Evolutionary conservation across 1,284 basidiomycete species (phyloP), one percentile per base, ranked within the genome.

Genomic region (Inonotus obliquus): DNA sequence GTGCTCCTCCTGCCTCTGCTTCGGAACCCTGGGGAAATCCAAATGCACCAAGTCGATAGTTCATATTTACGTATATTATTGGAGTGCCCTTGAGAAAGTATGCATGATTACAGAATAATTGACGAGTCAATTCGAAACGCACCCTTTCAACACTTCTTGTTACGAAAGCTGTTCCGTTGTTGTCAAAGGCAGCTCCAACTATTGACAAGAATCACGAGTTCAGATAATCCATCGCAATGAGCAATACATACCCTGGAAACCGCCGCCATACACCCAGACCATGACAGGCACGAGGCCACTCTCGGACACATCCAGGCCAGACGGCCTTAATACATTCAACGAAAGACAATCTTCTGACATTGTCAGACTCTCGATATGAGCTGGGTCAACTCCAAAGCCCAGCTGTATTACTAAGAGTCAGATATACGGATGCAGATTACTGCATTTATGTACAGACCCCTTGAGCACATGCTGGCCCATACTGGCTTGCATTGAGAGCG

Each of bases 381-480:
- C 9, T 6, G 38, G n/a, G 32, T 29, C 13, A 3, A 19, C 19
- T n/a, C 54, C 54, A 13, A 44, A n/a, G 3, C 38, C 38, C 23
- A 13, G n/a, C 32, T 1, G 29, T 21, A 29, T n/a, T 44, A 21
- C 4, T n/a, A 44, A 17, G 17, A n/a, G 17, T 6, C n/a, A 9
- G 2, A 39, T 21, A 14, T 23, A 41, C 41, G 17, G 14, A 74
- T n/a, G n/a, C n/a, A n/a, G n/a, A n/a, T n/a, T n/a, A n/a, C n/a
- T n/a, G n/a, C n/a, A n/a, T n/a, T n/a, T n/a, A n/a, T n/a, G n/a
- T n/a, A n/a, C n/a, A n/a, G n/a, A n/a, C n/a, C n/a, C n/a, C n/a
- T 64, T 86, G 85, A 14, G 82, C 80, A 67, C 84, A 87, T 0
- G 81, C 81, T 63, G 81, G 76, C 0, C 84, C 83, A 61, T 84